Evolutionary conservation across 192 early-diverging fungal species (phyloP).

Genomic region (Allomyces macrogynus): DNA sequence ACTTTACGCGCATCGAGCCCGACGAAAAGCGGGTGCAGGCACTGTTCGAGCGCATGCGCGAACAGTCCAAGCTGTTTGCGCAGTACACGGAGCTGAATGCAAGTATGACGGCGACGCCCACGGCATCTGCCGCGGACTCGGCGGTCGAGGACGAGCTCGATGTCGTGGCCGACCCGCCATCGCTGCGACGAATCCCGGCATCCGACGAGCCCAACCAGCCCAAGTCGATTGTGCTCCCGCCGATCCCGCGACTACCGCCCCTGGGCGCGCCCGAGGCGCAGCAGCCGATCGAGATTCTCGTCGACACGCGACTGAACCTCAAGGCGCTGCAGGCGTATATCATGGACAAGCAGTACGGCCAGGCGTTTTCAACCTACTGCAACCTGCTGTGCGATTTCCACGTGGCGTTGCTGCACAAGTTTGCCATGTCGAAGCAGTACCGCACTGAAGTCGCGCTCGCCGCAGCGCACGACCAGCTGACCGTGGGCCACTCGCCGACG

Average conservation of each 20-base stretch:
- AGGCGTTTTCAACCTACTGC: neutral
- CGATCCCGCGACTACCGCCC: neutral
- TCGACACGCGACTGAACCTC: neutral
- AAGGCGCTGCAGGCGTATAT: neutral
- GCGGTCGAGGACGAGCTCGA: too few species aligned
- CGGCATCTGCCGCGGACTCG: too few species aligned
- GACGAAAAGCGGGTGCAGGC: neutral
- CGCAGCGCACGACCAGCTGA: neutral
- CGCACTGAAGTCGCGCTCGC: neutral
- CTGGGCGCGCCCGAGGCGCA: neutral
- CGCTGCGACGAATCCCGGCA: too few species aligned
- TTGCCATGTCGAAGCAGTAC: neutral
- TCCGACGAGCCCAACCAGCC: neutral
- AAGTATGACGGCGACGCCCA: neutral
- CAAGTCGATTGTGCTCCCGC: neutral
- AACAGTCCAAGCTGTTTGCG: neutral
- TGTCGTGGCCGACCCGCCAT: too few species aligned
- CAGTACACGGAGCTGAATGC: neutral
- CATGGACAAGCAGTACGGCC: neutral
- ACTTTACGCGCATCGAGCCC: neutral
- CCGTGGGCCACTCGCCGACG: neutral
- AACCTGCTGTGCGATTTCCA: neutral
- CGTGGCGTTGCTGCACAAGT: neutral
- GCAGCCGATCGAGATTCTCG: neutral
- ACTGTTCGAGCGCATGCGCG: neutral